Conservation (phyloP, 1,284 basidiomycete species). For the Cryptococcus sp. region DNA sequence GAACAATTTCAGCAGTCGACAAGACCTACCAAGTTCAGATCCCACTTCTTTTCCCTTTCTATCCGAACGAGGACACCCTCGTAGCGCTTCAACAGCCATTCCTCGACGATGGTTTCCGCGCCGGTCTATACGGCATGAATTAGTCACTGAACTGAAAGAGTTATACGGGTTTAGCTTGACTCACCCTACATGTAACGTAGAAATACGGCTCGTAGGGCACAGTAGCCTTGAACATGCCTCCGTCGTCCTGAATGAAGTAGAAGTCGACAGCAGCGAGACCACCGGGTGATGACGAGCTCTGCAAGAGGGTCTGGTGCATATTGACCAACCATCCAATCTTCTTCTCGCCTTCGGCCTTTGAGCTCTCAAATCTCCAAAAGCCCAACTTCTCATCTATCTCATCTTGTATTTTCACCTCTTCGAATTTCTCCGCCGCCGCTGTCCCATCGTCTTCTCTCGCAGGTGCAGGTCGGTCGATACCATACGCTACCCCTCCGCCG, state of each 20-base stretch:
- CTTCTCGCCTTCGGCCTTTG: constrained; percentile 61
- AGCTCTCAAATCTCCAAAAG: constrained; percentile 70
- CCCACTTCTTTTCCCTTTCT: constrained; percentile 83
- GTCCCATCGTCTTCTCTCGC: constrained; percentile 84
- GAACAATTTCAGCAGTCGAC: background rate
- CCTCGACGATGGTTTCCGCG: constrained; percentile 87
- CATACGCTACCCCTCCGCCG: constrained; percentile 31
- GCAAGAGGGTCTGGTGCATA: constrained; percentile 93
- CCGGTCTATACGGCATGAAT: constrained; percentile 61
- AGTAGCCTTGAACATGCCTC: constrained; percentile 93
- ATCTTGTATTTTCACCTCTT: constrained; percentile 71
- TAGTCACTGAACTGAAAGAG: background rate
- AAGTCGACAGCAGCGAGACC: constrained; percentile 92
- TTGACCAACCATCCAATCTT: constrained; percentile 94
- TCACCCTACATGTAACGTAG: constrained; percentile 82
- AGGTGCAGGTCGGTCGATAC: constrained; percentile 54
- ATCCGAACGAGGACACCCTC: constrained; percentile 82
- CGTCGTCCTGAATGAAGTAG: constrained; percentile 97
- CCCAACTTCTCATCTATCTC: constrained; percentile 93
- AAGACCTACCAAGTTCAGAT: constrained; percentile 69
- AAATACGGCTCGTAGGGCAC: constrained; percentile 95
- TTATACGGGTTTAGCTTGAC: constrained; percentile 22
- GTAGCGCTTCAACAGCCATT: constrained; percentile 92
- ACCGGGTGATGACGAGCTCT: constrained; percentile 75
- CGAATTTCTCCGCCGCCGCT: constrained; percentile 76